Base-by-base conservation (phyloP, 345 rosid genomes). In the Syzygium jambos region DNA sequence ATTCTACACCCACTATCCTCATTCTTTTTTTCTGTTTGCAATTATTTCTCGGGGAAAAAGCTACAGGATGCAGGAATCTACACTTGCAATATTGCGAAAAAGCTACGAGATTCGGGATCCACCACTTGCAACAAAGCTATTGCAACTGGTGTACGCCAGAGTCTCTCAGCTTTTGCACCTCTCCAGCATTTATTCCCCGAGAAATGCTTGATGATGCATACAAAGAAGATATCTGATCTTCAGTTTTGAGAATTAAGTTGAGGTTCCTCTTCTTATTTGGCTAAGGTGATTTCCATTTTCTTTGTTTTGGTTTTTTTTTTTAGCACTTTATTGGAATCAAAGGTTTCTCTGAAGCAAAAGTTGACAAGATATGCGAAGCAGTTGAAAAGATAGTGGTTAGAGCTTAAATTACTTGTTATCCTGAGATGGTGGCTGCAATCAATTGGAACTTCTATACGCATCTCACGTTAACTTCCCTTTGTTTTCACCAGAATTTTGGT, bases 361-460 rank as follows among this genome's bases (percentile, higher is more conserved):
- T 96, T 88, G 98, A 98, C 43, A 98, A 96, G 91, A 96, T 98
- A 86, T 95, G 98, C 84, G 98, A 97, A 94, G 99, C 99, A 84
- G 98, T 97, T 41, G 99, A 97, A 92, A 97, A 38, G 3, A 3
- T 38, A 97, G 98, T 98, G 95, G 99, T 97, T 54, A 63, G 99
- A 91, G 73, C 86, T 90, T 21, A 9, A 46, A 61, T 84, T 63
- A n/a, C 55, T 14, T 52, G 7, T 52, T 52, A 13, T 12, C 21
- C 55, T 52, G 63, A 23, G 63, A 80, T 57, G 12, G 27, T 90
- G 41, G 41, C 41, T 38, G 41, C 41, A 2, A 38, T 38, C 41
- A 38, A 38, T 38, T 3, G 41, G 41, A 38, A 38, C 41, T 38
- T 38, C 41, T 38, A 38, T 38, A 38, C 4, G 3, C 41, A 38